Conservation (phyloP, 2,329 filamentous ascomycete genomes). For the Penicillium sp. region DNA sequence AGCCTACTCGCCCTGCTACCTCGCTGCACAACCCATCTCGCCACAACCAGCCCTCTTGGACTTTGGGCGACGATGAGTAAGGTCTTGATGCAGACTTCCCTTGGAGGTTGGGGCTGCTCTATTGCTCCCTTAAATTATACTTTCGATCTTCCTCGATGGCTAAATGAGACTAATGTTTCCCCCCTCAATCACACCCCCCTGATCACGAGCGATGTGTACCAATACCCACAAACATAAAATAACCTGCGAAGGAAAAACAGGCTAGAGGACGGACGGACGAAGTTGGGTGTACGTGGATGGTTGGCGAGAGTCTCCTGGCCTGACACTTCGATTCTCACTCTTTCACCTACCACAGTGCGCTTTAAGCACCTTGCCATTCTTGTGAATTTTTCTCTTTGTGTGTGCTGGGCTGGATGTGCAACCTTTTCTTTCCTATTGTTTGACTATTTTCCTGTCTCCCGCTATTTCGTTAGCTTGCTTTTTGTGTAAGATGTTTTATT, state of each 20-base stretch:
- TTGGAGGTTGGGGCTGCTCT: not conserved
- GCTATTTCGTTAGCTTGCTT: not conserved
- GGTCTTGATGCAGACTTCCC: not conserved
- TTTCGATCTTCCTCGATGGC: constrained; percentile 5
- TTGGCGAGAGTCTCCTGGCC: not conserved
- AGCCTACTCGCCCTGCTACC: constrained; percentile 31
- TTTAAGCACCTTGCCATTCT: not conserved
- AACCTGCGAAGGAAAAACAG: constrained; percentile 1
- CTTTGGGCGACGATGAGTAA: constrained; percentile 44
- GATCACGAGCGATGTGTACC: constrained; percentile 29
- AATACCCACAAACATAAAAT: constrained; percentile 22
- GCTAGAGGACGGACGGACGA: not conserved
- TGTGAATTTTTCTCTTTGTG: not conserved
- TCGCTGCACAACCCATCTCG: constrained; percentile 28
- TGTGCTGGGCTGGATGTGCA: not conserved
- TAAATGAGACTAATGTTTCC: constrained; percentile 3
- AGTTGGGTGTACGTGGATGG: not conserved
- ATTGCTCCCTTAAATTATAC: not conserved
- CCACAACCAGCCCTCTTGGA: constrained; percentile 45
- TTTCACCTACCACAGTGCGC: not conserved
- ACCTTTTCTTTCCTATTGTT: not conserved
- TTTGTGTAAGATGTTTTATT: not conserved
- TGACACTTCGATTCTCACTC: not conserved
- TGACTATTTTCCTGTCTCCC: not conserved
- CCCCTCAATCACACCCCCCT: not conserved